Conservation (phyloP, 176 grass and related monocot species). For the Poa annua region DNA sequence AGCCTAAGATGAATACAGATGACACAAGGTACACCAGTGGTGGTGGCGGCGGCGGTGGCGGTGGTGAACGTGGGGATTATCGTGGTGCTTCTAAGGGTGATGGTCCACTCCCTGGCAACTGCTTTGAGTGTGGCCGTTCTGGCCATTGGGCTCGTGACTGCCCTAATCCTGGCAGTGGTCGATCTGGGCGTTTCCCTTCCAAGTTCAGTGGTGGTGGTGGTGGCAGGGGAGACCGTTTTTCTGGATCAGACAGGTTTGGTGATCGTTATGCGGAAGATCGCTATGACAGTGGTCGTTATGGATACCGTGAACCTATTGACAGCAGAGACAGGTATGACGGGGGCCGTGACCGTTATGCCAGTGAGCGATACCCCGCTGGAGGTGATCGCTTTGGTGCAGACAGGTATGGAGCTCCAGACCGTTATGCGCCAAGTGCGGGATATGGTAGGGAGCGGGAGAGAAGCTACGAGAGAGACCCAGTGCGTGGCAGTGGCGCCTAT, state of each 20-base stretch:
- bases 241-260: constrained; percentile 61
- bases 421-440: constrained; percentile 45
- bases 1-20: constrained; percentile 72
- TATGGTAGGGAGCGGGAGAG: constrained; percentile 63
- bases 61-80: constrained; percentile 60
- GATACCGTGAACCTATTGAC: constrained; percentile 64
- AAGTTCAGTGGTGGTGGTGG: constrained; percentile 54
- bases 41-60: constrained; percentile 46
- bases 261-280: constrained; percentile 65
- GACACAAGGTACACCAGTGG: constrained; percentile 51
- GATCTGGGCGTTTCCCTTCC: constrained; percentile 52
- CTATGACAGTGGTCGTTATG: constrained; percentile 64
- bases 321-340: constrained; percentile 59
- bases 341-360: constrained; percentile 60
- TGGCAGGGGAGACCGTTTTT: constrained; percentile 62
- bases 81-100: constrained; percentile 54
- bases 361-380: constrained; percentile 49
- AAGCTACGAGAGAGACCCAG: constrained; percentile 63
- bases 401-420: constrained; percentile 58
- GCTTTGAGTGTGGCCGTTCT: constrained; percentile 72
- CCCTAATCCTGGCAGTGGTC: constrained; percentile 52
- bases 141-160: constrained; percentile 81
- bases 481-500: constrained; percentile 36
- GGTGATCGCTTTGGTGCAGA: constrained; percentile 57
- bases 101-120: constrained; percentile 70